These are phyloP conservation scores for Umbelopsis sp. DNA, from an alignment of 192 early-diverging fungal species.

Conservation along the genomic window DNA sequence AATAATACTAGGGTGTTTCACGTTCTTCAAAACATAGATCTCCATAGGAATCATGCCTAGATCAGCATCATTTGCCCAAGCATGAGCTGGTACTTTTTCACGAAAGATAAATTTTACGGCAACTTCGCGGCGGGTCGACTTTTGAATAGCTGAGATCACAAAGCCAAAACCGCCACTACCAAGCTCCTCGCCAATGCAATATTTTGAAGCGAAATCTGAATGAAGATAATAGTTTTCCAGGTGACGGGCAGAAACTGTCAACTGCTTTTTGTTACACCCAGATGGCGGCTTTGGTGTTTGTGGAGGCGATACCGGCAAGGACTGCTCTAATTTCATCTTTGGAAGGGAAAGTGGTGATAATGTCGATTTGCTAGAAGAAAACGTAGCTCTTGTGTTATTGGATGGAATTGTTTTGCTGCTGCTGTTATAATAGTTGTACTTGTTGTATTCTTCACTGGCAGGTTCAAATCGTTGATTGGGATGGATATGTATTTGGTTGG, in stretches of 20 bases:
- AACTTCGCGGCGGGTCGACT: slow-evolving; percentile 52
- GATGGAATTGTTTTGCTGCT: background rate
- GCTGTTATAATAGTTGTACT: background rate
- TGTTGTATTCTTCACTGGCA: background rate
- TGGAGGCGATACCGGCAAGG: background rate
- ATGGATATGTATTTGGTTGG: slow-evolving; percentile 9
- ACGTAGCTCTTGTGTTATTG: background rate
- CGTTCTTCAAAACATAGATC: slow-evolving; percentile 61
- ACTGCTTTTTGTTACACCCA: slow-evolving; percentile 14
- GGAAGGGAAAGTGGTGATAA: slow-evolving; percentile 3
- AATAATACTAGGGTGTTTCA: slow-evolving; percentile 59
- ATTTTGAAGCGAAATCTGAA: slow-evolving; percentile 50
- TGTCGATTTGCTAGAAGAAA: background rate
- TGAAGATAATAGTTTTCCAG: slow-evolving; percentile 47
- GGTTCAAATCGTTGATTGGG: slow-evolving; percentile 18
- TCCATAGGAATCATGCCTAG: slow-evolving; percentile 65
- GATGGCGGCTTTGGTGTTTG: slow-evolving; percentile 12
- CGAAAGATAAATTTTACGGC: slow-evolving; percentile 72
- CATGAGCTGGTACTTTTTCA: slow-evolving; percentile 52
- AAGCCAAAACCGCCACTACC: slow-evolving; percentile 81
- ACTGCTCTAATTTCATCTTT: background rate
- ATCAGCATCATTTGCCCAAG: slow-evolving; percentile 56
- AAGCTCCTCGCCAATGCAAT: slow-evolving; percentile 61
- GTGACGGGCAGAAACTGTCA: slow-evolving; percentile 44
- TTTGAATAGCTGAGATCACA: slow-evolving; percentile 64